These are phyloP conservation scores for Penicillium canescens DNA, from an alignment of 495 filamentous ascomycete species.

Conservation along the genomic window DNA sequence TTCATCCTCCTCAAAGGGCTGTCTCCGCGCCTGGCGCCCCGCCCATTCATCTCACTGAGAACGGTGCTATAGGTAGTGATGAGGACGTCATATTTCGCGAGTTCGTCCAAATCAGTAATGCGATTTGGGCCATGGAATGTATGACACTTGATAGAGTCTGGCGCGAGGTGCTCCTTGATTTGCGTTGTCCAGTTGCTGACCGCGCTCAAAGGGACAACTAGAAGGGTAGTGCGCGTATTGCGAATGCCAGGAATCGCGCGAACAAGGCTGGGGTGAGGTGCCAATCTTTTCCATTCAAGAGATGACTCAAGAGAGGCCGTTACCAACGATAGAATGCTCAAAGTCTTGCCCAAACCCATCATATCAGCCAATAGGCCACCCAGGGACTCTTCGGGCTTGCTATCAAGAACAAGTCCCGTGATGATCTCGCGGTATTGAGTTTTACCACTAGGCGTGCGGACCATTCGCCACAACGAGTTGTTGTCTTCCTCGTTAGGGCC, in stretches of 20 bases:
- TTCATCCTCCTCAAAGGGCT: slow-evolving; percentile 73
- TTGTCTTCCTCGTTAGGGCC: slow-evolving; percentile 56
- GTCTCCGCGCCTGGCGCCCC: slow-evolving; percentile 55
- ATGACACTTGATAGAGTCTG: slow-evolving; percentile 62
- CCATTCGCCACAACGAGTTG: slow-evolving; percentile 74
- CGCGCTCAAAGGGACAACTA: slow-evolving; percentile 87
- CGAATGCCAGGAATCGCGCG: slow-evolving; percentile 47
- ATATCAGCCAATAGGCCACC: slow-evolving; percentile 96
- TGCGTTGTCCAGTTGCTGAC: slow-evolving; percentile 92
- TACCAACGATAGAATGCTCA: slow-evolving; percentile 82
- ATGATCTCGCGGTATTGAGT: slow-evolving; percentile 77
- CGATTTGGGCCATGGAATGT: slow-evolving; percentile 83
- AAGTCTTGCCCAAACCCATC: slow-evolving; percentile 96
- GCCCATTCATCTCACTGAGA: slow-evolving; percentile 70
- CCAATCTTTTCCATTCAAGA: slow-evolving; percentile 46
- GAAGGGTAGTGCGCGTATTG: slow-evolving; percentile 78
- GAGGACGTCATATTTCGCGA: slow-evolving; percentile 76
- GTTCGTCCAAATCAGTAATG: slow-evolving; percentile 61
- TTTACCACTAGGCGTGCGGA: slow-evolving; percentile 49
- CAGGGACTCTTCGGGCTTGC: slow-evolving; percentile 67
- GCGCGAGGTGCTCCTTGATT: slow-evolving; percentile 74
- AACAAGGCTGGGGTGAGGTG: slow-evolving; percentile 30
- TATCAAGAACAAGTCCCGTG: slow-evolving; percentile 62
- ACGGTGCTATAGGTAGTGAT: slow-evolving; percentile 90
- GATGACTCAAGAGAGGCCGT: slow-evolving; percentile 61